Conservation (phyloP, 441 rosid species). For the Breynia disticha region DNA sequence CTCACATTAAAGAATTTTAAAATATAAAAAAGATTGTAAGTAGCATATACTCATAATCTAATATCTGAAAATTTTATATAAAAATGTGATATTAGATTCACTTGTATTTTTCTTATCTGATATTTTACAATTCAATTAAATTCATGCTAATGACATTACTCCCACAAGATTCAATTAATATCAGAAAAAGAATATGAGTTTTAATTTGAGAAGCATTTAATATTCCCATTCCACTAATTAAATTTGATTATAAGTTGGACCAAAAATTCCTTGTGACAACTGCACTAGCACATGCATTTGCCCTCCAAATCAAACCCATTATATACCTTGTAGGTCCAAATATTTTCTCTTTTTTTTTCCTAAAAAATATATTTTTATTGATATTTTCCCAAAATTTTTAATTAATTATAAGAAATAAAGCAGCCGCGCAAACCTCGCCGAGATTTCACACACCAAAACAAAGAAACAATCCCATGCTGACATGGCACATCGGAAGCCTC, state of each 20-base stretch:
- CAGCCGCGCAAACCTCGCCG: conserved; percentile 25
- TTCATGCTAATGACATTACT: too few relatives aligned
- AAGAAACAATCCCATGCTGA: neutral
- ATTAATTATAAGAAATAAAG: neutral
- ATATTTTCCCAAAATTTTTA: too few relatives aligned
- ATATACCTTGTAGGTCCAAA: conserved; percentile 17
- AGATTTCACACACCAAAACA: conserved; percentile 8
- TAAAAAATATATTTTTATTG: neutral
- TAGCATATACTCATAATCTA: too few relatives aligned
- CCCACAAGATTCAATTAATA: too few relatives aligned
- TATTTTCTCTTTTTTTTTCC: neutral
- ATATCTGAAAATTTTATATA: too few relatives aligned
- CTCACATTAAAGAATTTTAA: too few relatives aligned
- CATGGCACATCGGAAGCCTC: conserved; percentile 10
- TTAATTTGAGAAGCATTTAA: neutral
- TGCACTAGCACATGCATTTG: conserved; percentile 30
- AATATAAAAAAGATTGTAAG: too few relatives aligned
- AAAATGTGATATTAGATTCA: too few relatives aligned
- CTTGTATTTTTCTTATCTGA: too few relatives aligned
- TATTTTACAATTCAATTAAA: too few relatives aligned
- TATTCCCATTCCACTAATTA: neutral
- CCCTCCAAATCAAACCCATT: conserved; percentile 21
- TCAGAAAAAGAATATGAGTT: too few relatives aligned
- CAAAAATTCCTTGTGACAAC: conserved; percentile 13
- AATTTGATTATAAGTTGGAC: conserved; percentile 7